Evolutionary conservation across 805 yeast genomes (phyloP).

Genomic region (Starmerella geochares): DNA sequence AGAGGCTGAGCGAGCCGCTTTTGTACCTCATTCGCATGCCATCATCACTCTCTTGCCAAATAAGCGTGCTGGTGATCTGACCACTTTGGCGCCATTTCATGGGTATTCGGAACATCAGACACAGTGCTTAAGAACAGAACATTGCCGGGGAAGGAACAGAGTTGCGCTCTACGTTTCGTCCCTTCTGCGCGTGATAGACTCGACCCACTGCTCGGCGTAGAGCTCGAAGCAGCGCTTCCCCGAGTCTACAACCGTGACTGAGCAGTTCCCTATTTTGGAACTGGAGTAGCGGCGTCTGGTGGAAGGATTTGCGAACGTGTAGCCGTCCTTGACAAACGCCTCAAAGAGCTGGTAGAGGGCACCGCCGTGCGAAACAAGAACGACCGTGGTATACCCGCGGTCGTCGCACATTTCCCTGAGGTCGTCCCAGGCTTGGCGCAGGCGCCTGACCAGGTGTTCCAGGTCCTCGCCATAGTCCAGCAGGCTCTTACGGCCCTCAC

Average conservation of each 20-base stretch:
- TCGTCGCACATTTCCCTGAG: not conserved
- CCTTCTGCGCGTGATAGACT: conserved; percentile 14
- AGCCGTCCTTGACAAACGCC: conserved; percentile 1
- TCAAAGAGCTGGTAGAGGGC: conserved; percentile 20
- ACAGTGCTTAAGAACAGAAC: too few species aligned
- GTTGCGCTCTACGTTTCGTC: conserved; percentile 6
- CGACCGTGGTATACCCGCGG: conserved; percentile 10
- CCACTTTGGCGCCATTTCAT: too few species aligned
- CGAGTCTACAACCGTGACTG: conserved; percentile 20
- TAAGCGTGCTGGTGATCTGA: too few species aligned
- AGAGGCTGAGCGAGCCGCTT: too few species aligned
- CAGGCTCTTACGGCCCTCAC: conserved; percentile 10
- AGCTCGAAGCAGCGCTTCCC: conserved; percentile 7
- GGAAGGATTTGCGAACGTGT: not conserved
- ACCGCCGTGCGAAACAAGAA: conserved; percentile 26
- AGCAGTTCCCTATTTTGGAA: conserved; percentile 21
- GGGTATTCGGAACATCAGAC: too few species aligned
- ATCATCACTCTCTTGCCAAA: too few species aligned
- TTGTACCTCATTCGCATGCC: too few species aligned
- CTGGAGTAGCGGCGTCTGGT: not conserved
- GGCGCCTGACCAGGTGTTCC: conserved; percentile 11
- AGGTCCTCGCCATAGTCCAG: conserved; percentile 23
- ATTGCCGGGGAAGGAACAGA: too few species aligned
- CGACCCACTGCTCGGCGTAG: conserved; percentile 18
- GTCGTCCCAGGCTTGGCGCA: conserved; percentile 13